phyloP scores from a whole-genome alignment of 2,329 filamentous ascomycete genomes.

The Aspergillus aculeatus region DNA sequence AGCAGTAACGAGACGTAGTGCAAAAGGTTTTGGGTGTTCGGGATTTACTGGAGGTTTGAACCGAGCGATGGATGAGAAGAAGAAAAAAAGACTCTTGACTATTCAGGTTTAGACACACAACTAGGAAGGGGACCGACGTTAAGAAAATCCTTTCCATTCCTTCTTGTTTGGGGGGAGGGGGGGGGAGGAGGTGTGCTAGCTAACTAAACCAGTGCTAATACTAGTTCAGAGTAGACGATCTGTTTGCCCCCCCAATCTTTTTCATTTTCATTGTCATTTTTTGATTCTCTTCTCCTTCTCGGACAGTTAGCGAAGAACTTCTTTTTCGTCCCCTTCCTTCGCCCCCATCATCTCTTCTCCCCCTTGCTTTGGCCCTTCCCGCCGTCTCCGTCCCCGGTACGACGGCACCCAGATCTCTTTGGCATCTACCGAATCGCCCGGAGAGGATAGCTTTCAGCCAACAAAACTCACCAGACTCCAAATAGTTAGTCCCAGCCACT shows the following conservation, averaged over 20 bases:
- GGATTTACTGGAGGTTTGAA: too few species aligned
- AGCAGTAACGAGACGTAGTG: too few species aligned
- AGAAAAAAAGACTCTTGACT: background rate
- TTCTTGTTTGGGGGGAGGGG: background rate
- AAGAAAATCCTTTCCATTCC: background rate
- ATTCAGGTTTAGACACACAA: background rate
- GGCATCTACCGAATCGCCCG: background rate
- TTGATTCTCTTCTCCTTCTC: background rate
- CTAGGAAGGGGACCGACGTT: background rate
- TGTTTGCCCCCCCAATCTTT: background rate
- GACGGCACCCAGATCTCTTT: background rate
- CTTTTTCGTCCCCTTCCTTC: background rate
- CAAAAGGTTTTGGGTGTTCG: too few species aligned
- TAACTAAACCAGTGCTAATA: background rate
- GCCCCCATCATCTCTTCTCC: background rate
- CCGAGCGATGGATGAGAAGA: too few species aligned
- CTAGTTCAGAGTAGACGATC: background rate
- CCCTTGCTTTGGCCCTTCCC: background rate
- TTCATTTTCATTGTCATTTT: background rate
- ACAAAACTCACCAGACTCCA: too few species aligned
- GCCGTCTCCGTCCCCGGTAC: background rate
- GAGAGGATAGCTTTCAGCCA: background rate
- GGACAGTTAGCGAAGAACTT: background rate
- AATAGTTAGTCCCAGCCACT: too few species aligned
- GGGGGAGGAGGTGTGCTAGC: background rate